These are phyloP conservation scores for Musa acuminata DNA, from an alignment of 176 grass and related monocot genomes.

Conservation along the genomic window DNA sequence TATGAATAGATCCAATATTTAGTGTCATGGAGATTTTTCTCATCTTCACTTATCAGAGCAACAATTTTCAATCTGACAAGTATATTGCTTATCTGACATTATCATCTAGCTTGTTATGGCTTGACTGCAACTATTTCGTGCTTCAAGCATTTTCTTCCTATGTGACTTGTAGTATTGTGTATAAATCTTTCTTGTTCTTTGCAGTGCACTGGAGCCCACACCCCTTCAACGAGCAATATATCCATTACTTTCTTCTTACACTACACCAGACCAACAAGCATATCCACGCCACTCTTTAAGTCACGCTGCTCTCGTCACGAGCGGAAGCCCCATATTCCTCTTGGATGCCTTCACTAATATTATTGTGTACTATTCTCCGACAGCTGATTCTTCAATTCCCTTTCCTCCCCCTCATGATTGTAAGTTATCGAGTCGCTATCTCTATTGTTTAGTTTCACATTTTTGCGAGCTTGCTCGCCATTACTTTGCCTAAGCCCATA, in stretches of 20 bases:
- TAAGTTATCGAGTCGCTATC: conserved; percentile 30
- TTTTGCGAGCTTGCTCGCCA: not conserved
- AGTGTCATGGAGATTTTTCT: not conserved
- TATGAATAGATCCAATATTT: not conserved
- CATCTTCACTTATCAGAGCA: not conserved
- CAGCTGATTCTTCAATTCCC: conserved; percentile 63
- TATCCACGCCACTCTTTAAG: conserved; percentile 82
- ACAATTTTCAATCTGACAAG: too few relatives aligned
- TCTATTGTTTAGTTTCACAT: not conserved
- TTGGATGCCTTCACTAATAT: conserved; percentile 87
- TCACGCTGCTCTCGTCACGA: conserved; percentile 74
- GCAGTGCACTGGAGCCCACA: conserved; percentile 65
- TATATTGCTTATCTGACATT: too few relatives aligned
- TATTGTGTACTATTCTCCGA: conserved; percentile 64
- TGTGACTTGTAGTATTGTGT: not conserved
- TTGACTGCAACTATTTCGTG: too few relatives aligned
- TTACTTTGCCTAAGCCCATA: not conserved
- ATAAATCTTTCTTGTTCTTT: not conserved
- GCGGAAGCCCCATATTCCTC: conserved; percentile 87
- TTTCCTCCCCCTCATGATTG: conserved; percentile 95
- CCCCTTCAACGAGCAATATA: conserved; percentile 74
- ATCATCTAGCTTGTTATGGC: too few relatives aligned
- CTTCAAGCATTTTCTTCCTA: not conserved
- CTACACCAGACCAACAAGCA: conserved; percentile 83
- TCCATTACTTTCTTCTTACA: conserved; percentile 64